A percentile compares a stretch with the other conserved stretches of the same genome.
phyloP scores from a whole-genome alignment of 192 early-diverging fungal genomes.

The Coemansia sp. region DNA sequence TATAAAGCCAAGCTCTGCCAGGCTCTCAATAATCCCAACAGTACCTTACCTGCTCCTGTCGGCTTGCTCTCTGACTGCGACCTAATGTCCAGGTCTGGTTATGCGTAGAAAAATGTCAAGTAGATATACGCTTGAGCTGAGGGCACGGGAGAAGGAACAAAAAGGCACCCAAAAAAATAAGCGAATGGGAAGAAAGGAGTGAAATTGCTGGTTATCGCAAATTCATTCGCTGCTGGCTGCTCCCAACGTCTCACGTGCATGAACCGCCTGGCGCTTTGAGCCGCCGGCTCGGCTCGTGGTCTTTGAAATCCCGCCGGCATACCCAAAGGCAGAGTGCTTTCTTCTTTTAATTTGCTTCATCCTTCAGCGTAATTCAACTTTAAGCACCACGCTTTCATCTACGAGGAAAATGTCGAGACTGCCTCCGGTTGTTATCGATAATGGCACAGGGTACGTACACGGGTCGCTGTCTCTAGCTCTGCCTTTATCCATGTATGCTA shows the following conservation, averaged over 20 bases:
- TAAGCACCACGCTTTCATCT: not conserved
- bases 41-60: not conserved
- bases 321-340: too few species aligned
- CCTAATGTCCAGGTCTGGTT: not conserved
- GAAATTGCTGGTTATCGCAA: not conserved
- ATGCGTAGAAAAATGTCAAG: not conserved
- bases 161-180: slow-evolving; percentile 4
- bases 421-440: slow-evolving; percentile 93
- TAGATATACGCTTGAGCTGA: slow-evolving; percentile 2
- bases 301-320: too few species aligned
- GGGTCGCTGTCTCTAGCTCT: not conserved
- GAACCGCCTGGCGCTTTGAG: not conserved
- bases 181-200: slow-evolving; percentile 15
- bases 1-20: not conserved
- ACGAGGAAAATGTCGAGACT: slow-evolving; percentile 37
- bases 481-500: slow-evolving; percentile 2
- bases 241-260: not conserved
- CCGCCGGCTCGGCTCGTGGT: slow-evolving; percentile 5
- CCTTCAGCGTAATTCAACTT: not conserved
- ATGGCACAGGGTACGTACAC: slow-evolving; percentile 86
- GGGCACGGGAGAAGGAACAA: not conserved
- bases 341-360: not conserved
- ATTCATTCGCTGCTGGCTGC: not conserved
- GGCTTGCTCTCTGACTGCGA: not conserved
- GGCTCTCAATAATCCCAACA: not conserved